Conservation (phyloP, 345 rosid genomes). For the Sapria himalayana region DNA sequence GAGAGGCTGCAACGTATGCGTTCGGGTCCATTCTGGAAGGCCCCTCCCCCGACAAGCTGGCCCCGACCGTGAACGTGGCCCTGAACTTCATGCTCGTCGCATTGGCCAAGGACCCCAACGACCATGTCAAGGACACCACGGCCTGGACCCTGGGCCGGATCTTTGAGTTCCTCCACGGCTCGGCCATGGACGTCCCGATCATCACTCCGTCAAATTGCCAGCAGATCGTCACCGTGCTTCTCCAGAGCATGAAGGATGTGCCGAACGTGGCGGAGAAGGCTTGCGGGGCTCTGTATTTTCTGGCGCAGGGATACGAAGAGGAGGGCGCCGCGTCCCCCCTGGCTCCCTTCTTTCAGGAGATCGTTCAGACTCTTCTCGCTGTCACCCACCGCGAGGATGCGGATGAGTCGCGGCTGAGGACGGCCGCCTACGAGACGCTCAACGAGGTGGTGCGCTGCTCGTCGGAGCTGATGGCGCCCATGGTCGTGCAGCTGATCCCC, state of each 20-base stretch:
- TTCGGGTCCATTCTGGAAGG: slow-evolving; percentile 56
- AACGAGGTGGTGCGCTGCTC: slow-evolving; percentile 64
- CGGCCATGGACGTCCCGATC: slow-evolving; percentile 35
- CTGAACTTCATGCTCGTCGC: slow-evolving; percentile 46
- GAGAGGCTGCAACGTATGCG: slow-evolving; percentile 50
- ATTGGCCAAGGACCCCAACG: slow-evolving; percentile 21
- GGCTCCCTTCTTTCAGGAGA: slow-evolving; percentile 57
- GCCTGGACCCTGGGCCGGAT: slow-evolving; percentile 64
- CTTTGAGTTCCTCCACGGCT: slow-evolving; percentile 60
- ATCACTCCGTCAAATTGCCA: slow-evolving; percentile 54
- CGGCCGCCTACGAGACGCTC: slow-evolving; percentile 53
- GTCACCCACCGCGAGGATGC: slow-evolving; percentile 63
- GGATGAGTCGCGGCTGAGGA: slow-evolving; percentile 47
- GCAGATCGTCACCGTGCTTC: slow-evolving; percentile 48
- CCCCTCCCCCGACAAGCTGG: slow-evolving; percentile 34
- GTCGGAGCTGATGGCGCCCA: slow-evolving; percentile 40
- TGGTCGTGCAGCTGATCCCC: slow-evolving; percentile 43
- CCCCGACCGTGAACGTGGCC: slow-evolving; percentile 30
- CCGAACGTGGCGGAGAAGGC: slow-evolving; percentile 62
- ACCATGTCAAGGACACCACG: slow-evolving; percentile 32
- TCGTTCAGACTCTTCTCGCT: slow-evolving; percentile 45
- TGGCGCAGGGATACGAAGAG: slow-evolving; percentile 57
- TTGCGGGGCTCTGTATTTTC: slow-evolving; percentile 52
- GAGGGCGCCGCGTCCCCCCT: slow-evolving; percentile 30
- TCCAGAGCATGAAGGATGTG: slow-evolving; percentile 53